Conservation (phyloP, 2,329 filamentous ascomycete genomes). For the Claviceps sp. region DNA sequence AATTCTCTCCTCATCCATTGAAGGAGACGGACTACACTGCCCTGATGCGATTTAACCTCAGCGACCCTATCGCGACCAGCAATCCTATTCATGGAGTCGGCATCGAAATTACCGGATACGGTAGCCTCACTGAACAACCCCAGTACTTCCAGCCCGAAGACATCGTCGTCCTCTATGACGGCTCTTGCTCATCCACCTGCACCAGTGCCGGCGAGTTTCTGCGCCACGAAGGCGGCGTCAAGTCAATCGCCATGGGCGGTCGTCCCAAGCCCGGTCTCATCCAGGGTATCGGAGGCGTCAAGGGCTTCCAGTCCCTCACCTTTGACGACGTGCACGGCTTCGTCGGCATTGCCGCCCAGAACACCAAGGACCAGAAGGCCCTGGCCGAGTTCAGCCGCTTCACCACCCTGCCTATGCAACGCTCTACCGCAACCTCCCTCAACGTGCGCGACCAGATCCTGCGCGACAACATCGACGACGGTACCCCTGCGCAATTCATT, state of each 20-base stretch:
- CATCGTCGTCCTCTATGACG: slow-evolving; percentile 45
- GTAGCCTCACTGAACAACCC: slow-evolving; percentile 20
- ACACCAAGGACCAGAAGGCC: slow-evolving; percentile 15
- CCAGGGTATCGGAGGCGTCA: slow-evolving; percentile 40
- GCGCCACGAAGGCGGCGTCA: slow-evolving; percentile 36
- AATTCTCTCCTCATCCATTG: slow-evolving; percentile 26
- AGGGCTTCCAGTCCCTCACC: slow-evolving; percentile 30
- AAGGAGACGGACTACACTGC: slow-evolving; percentile 41
- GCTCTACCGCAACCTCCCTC: slow-evolving; percentile 19
- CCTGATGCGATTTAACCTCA: slow-evolving; percentile 37
- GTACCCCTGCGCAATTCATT: slow-evolving; percentile 33
- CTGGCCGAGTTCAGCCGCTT: slow-evolving; percentile 18
- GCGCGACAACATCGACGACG: slow-evolving; percentile 21
- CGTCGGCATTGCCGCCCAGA: slow-evolving; percentile 10
- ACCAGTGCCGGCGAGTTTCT: slow-evolving; percentile 42
- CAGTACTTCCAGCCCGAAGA: slow-evolving; percentile 44
- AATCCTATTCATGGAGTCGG: slow-evolving; percentile 5
- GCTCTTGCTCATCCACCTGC: slow-evolving; percentile 45
- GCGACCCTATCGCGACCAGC: slow-evolving; percentile 27
- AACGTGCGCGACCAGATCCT: slow-evolving; percentile 29
- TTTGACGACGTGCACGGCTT: slow-evolving; percentile 17
- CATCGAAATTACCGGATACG: slow-evolving; percentile 32
- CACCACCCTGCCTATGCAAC: slow-evolving; percentile 17
- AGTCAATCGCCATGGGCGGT: slow-evolving; percentile 37
- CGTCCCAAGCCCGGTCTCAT: slow-evolving; percentile 32